Base-by-base conservation (phyloP, 495 filamentous ascomycete species). In the Penicillium malachiteum region DNA sequence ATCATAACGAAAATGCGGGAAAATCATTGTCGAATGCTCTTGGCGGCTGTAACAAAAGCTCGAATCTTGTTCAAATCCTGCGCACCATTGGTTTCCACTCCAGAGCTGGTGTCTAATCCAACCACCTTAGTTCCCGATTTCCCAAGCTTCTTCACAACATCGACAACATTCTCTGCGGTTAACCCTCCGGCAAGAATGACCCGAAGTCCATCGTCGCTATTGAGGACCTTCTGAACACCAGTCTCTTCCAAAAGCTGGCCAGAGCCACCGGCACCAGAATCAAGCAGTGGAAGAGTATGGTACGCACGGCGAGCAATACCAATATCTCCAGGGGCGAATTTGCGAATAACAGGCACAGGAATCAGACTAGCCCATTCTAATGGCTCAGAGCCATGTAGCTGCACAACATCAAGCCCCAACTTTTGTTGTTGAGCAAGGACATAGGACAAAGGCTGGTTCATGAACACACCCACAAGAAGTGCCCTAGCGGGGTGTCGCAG, bases 381-480 rank as follows among this genome's bases (percentile, higher is more conserved):
- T 2, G 94, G 92, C 68, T 98, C 94, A 48, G 84, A 76, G 8
- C 94, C 94, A 68, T 98, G 94, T 4, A 98, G 80, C 63, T 98
- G 94, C 4, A 98, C 87, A 41, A 94, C 76, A 66, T 98, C 94
- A n/a, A 98, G 86, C 43, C 79, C 77, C 52, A 97, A 81, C 3
- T 85, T 78, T 50, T 81, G 79, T 61, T 92, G 89, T 63, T 92
- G 81, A 41, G 80, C 79, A 18, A 97, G 72, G 16, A 98, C 75
- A 52, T 96, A 90, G 17, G 82, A 79, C 11, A 98, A 76, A 2
- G 92, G 86, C 60, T 97, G 93, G 71, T 96, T 87, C 66, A 87
- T 89, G 72, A 98, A 98, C 5, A 98, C 93, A 49, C 94, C 94
- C 33, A 96, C 95, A 26, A 98, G 80, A 31, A 96, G 77, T 1